Evolutionary conservation across 2,329 filamentous ascomycete species (phyloP).

Genomic region (Macrophomina tecta): DNA sequence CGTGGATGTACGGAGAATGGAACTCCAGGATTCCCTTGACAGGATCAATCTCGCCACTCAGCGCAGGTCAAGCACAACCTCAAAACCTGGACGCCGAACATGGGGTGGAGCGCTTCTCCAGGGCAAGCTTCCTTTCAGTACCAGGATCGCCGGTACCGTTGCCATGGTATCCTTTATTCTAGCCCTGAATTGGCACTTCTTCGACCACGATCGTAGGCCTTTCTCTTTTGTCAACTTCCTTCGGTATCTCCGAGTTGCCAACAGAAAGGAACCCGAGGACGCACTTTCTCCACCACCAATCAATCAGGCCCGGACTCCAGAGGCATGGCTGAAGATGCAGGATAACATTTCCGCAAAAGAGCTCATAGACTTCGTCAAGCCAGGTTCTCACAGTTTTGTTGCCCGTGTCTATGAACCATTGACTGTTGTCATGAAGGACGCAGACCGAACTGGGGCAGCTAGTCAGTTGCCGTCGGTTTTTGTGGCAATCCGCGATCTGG

Average conservation of each 20-base stretch:
- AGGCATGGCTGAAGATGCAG: slow-evolving; percentile 77
- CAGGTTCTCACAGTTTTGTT: slow-evolving; percentile 72
- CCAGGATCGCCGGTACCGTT: slow-evolving; percentile 75
- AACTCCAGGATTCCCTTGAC: slow-evolving; percentile 74
- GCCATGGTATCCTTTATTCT: slow-evolving; percentile 76
- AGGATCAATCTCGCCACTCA: slow-evolving; percentile 40
- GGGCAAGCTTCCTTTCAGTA: slow-evolving; percentile 71
- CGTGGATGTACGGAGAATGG: slow-evolving; percentile 77
- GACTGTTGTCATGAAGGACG: slow-evolving; percentile 72
- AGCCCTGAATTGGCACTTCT: slow-evolving; percentile 79
- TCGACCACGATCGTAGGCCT: slow-evolving; percentile 60
- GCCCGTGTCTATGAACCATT: slow-evolving; percentile 77
- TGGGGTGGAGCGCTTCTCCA: slow-evolving; percentile 69
- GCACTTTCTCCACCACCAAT: slow-evolving; percentile 62
- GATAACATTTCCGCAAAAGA: slow-evolving; percentile 80
- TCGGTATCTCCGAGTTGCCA: slow-evolving; percentile 25
- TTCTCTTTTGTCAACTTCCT: slow-evolving; percentile 40
- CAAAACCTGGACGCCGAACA: slow-evolving; percentile 53
- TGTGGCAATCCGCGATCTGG: slow-evolving; percentile 55
- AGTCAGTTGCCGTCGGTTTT: slow-evolving; percentile 58
- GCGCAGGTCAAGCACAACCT: slow-evolving; percentile 40
- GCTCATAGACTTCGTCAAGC: slow-evolving; percentile 77
- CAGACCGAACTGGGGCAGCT: slow-evolving; percentile 66
- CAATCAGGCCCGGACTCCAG: slow-evolving; percentile 77
- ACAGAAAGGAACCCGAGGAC: slow-evolving; percentile 34